Percentiles rank a stretch among this genome's conserved stretches.
Conservation (phyloP, 1,284 basidiomycete species). For the Malassezia arunalokei region DNA sequence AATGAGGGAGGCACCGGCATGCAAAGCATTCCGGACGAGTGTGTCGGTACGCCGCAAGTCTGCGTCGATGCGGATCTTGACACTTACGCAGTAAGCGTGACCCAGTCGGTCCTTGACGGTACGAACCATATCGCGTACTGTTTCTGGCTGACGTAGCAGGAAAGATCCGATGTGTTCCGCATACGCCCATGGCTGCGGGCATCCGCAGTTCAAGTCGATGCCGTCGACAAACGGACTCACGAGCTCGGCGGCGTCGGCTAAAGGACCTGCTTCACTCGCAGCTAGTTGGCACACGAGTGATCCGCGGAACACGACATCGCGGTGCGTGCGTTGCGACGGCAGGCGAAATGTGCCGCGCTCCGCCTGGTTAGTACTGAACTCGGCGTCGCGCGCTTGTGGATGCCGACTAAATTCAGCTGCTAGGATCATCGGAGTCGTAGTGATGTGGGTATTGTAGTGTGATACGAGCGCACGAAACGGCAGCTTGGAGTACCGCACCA, state of each 20-base stretch:
- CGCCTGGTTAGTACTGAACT: conserved; percentile 51
- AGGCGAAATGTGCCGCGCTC: conserved; percentile 49
- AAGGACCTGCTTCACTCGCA: conserved; percentile 49
- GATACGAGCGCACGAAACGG: conserved; percentile 54
- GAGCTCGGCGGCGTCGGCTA: conserved; percentile 54
- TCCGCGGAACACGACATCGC: conserved; percentile 47
- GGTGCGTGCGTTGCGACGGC: neutral
- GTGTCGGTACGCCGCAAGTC: conserved; percentile 51
- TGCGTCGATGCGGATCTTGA: conserved; percentile 55
- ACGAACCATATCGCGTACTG: conserved; percentile 53
- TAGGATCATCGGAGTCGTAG: conserved; percentile 56
- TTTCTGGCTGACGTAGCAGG: conserved; percentile 53
- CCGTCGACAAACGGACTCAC: conserved; percentile 52
- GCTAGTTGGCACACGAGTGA: conserved; percentile 54
- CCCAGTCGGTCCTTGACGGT: conserved; percentile 52
- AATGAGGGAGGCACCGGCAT: conserved; percentile 50
- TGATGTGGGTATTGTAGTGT: conserved; percentile 54
- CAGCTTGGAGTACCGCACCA: conserved; percentile 55
- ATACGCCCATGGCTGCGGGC: conserved; percentile 42
- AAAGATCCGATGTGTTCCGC: conserved; percentile 54
- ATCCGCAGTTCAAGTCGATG: conserved; percentile 54
- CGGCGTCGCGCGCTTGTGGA: conserved; percentile 51
- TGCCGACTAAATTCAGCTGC: conserved; percentile 53
- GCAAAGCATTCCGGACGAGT: conserved; percentile 50
- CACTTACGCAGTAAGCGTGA: conserved; percentile 52